Evolutionary conservation across 768 basidiomycete genomes (phyloP), one percentile per base, ranked within the genome.

Genomic region (Boletus rubescentipes): DNA sequence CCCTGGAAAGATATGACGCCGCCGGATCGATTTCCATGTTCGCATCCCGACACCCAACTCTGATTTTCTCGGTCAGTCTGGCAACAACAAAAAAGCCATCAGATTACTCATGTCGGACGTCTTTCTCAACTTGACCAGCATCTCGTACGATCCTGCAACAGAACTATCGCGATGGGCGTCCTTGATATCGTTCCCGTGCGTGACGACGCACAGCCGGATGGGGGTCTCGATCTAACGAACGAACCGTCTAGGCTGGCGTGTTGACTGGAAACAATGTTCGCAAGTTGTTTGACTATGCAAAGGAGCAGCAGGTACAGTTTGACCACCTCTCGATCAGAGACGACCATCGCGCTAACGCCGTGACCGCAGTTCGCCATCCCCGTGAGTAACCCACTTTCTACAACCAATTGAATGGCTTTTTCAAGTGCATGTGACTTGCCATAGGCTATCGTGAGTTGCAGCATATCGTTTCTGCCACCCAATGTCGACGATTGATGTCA

Each of bases 261-360:
- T 75, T 99, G 70, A 95, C 93, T 55, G 96, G 96, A 72, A 90
- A 95, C 62, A 84, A 98, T 71, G 90, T 93, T 64, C 86, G 93
- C 75, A 95, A 94, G 74, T 75, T 99, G 68, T 96, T 98, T 71
- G 86, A 96, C 63, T 97, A 96, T 71, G 96, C 95, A 41, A 89
- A 88, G 65, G 83, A 86, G 64, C 69, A 98, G 72, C 78, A 94
- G 79, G 96, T 93, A 58, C 80, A 63, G 37, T 51, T 26, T 16
- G 12, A 26, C 38, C 21, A 36, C 21, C 12, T 40, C 15, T 21
- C 18, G 38, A 34, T 43, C 46, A 8, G 12, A 18, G n/a, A 15
- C 5, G n/a, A 11, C 23, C 10, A 11, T 40, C 29, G 34, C 14
- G 42, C 49, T 67, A 30, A 60, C 39, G 40, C 21, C 4, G 18